These are phyloP conservation scores for Phialemoniopsis sp. DNA, from an alignment of 2,329 filamentous ascomycete species.

Conservation along the genomic window DNA sequence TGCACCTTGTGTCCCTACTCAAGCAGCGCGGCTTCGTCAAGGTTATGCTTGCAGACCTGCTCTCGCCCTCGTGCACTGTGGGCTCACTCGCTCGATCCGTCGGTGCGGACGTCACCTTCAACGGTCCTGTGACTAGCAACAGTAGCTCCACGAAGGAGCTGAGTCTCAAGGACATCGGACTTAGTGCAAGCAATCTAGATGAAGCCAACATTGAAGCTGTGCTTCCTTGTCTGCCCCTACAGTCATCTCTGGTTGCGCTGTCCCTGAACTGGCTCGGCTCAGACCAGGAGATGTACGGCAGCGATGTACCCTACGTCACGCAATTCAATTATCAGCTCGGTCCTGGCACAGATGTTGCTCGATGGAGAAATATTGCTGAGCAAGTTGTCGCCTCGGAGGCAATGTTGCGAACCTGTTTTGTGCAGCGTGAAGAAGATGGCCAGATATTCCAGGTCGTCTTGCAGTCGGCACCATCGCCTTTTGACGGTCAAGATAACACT, in stretches of 20 bases:
- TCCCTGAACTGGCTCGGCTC: constrained; percentile 8
- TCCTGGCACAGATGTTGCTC: constrained; percentile 5
- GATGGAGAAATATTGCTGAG: constrained; percentile 10
- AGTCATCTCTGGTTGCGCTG: constrained; percentile 8
- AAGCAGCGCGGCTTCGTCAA: constrained; percentile 8
- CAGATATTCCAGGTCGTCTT: constrained; percentile 14
- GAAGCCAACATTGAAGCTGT: constrained; percentile 3
- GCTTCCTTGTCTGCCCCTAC: constrained; percentile 11
- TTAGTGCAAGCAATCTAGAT: constrained; percentile 1
- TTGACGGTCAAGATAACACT: not conserved
- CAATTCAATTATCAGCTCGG: constrained; percentile 12
- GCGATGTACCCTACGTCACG: constrained; percentile 12
- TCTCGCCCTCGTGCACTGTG: not conserved
- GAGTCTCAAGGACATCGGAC: constrained; percentile 4
- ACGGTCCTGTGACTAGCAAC: no score
- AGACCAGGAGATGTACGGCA: not conserved
- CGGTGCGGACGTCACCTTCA: no score
- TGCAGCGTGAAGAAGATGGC: constrained; percentile 12
- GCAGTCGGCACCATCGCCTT: constrained; percentile 2
- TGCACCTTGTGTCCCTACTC: constrained; percentile 12
- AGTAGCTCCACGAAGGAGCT: no score
- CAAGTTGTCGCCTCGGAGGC: constrained; percentile 10
- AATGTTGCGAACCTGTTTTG: constrained; percentile 12
- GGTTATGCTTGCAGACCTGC: constrained; percentile 5
- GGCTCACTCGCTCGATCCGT: no score